phyloP scores from a whole-genome alignment of 2,329 filamentous ascomycete genomes.

The Podosphaera xanthii region DNA sequence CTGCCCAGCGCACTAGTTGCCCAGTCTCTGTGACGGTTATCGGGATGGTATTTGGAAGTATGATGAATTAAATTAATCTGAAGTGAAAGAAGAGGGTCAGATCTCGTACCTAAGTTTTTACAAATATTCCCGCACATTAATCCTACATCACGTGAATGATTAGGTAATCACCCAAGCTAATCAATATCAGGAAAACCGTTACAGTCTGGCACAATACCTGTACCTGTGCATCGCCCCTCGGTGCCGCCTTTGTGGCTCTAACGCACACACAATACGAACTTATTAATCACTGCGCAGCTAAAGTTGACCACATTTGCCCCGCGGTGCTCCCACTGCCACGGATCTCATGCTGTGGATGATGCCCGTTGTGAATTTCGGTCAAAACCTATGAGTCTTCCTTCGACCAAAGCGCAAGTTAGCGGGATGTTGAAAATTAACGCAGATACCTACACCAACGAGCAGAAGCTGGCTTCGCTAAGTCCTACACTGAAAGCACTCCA shows the following conservation, averaged over 20 bases:
- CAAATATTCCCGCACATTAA: too few species aligned
- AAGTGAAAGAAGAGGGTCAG: too few species aligned
- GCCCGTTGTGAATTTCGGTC: not conserved
- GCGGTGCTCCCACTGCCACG: not conserved
- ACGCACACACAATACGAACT: not conserved
- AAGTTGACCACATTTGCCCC: not conserved
- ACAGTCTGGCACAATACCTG: not conserved
- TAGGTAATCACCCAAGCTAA: too few species aligned
- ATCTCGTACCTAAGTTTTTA: too few species aligned
- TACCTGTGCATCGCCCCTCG: not conserved
- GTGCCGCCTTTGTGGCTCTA: not conserved
- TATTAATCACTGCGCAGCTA: not conserved
- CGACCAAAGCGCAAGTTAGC: not conserved
- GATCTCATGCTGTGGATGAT: not conserved
- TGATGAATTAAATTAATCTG: too few species aligned
- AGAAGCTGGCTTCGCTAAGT: not conserved
- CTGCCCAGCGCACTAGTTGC: not conserved
- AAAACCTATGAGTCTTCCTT: not conserved
- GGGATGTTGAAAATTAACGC: not conserved
- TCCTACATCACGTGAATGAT: too few species aligned
- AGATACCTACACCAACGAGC: not conserved
- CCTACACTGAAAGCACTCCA: not conserved
- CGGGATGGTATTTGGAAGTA: too few species aligned
- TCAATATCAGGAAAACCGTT: too few species aligned
- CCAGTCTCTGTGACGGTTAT: not conserved